Evolutionary conservation across 2,329 filamentous ascomycete species (phyloP), one percentile per base, ranked within the genome.

Genomic region (Emmonsia crescens): DNA sequence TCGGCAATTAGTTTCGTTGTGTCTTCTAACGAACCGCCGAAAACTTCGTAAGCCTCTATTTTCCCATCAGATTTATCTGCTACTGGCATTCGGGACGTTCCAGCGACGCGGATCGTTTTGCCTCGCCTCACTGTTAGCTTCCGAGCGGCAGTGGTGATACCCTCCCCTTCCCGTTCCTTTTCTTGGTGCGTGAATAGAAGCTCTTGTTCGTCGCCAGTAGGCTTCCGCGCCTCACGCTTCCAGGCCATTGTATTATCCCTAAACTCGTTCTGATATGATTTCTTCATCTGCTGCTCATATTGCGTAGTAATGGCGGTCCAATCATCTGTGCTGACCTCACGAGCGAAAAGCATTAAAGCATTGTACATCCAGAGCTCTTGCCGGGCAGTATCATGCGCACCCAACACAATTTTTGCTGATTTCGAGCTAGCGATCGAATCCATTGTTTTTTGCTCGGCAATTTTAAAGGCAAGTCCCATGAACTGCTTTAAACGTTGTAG

Each of bases 51-150:
- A 0, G 89, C 85, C 66, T 89, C 82, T 62, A 88, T 82, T 68
- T 85, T 85, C 60, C 84, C 85, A 66, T 87, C 85, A 55, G 83
- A 77, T 9, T 76, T 75, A 70, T 85, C 88, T 57, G 88, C 85
- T 16, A 71, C 71, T 14, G 62, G 78, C 66, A 68, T 72, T 76
- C 62, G 78, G 66, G 71, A 79, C 77, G 71, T 77, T 71, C 71
- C 72, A 44, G 73, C 72, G 24, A 72, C 70, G 46, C 74, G 74
- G 60, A 81, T 78, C 2, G 91, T 96, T 74, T 96, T 92, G 66
- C 90, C 94, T 71, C 92, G 85, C 79, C 96, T 96, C 60, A 97
- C 92, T 0, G 93, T 97, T 64, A 97, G 77, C 75, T 96, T 96
- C 64, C 91, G 84, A 10, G 92, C 92, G 8, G 89, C 87, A 48